Evolutionary conservation across 768 basidiomycete genomes (phyloP), one percentile per base, ranked within the genome.

Genomic region (Rhodocollybia butyracea): DNA sequence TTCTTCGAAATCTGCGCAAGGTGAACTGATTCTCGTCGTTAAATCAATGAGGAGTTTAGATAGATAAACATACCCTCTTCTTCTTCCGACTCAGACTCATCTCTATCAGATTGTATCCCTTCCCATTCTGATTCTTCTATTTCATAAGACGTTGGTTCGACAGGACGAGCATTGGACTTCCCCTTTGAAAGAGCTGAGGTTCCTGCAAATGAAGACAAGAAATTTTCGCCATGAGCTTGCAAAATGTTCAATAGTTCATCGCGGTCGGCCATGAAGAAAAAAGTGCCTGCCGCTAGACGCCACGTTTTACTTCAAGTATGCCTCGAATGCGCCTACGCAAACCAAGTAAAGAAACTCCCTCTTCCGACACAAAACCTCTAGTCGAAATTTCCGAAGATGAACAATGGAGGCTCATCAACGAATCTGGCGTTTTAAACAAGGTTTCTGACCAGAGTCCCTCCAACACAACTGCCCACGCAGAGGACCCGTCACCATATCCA

Each of bases 401-500:
- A 66, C 82, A 91, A 76, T 86, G 85, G 88, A 81, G 89, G 12
- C 68, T 92, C 34, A 79, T 91, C 60, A 79, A 82, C 10, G 75
- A 89, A 58, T 78, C 83, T 13, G 88, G 87, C 17, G 68, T 86
- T 47, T 72, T 88, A 13, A 71, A 78, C 50, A 70, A 73, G 55
- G 56, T 71, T 29, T 46, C n/a, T 43, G 43, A 46, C 26, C 27
- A 53, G 27, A 38, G 43, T 47, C 2, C 41, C 59, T 55, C 34
- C 32, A 40, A 29, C 8, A 19, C 47, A 30, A 7, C 41, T 22
- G 61, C 60, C 41, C 57, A 62, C n/a, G n/a, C n/a, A n/a, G n/a
- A n/a, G 19, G 70, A 75, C 7, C 29, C 32, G 15, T 77, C 73
- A 36, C 61, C 69, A 26, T 57, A 71, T 8, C 68, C 79, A 19